Evolutionary conservation across 164 flowering plant species (phyloP).

Genomic region (Macadamia tetraphylla): DNA sequence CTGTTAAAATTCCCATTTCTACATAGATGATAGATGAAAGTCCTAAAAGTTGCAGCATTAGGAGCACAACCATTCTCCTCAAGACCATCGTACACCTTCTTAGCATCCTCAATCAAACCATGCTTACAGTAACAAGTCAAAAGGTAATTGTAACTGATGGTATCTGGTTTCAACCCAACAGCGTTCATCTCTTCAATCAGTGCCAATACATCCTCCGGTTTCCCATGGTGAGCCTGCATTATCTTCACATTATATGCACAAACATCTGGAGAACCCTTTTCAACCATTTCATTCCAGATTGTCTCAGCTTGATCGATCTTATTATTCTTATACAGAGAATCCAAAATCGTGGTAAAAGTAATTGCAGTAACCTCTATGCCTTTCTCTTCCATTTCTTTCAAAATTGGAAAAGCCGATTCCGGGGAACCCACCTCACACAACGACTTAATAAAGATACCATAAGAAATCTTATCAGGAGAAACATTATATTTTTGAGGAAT

Average conservation of each 20-base stretch:
- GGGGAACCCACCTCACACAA: conserved; percentile 45
- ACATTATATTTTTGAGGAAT: conserved; percentile 38
- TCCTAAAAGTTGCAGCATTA: conserved; percentile 74
- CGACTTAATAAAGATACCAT: conserved; percentile 58
- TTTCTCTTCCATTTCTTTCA: conserved; percentile 59
- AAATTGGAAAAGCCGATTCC: conserved; percentile 33
- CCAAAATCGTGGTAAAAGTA: conserved; percentile 50
- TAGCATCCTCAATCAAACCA: conserved; percentile 64
- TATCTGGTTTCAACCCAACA: conserved; percentile 54
- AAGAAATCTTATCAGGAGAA: conserved; percentile 55
- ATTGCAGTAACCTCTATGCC: conserved; percentile 42
- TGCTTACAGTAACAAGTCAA: conserved; percentile 50
- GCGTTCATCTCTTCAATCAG: conserved; percentile 68
- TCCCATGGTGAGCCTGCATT: conserved; percentile 32
- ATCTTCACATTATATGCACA: conserved; percentile 65
- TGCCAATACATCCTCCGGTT: conserved; percentile 39
- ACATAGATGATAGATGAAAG: conserved; percentile 41
- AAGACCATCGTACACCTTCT: conserved; percentile 51
- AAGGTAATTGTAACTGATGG: conserved; percentile 54
- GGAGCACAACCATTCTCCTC: conserved; percentile 43
- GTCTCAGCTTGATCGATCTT: conserved; percentile 43
- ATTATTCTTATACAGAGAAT: conserved; percentile 56
- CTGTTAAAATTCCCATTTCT: conserved; percentile 34
- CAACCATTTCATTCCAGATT: conserved; percentile 61
- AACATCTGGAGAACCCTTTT: conserved; percentile 49